phyloP scores from a whole-genome alignment of 2,329 filamentous ascomycete species.

The Helicocarpus griseus region DNA sequence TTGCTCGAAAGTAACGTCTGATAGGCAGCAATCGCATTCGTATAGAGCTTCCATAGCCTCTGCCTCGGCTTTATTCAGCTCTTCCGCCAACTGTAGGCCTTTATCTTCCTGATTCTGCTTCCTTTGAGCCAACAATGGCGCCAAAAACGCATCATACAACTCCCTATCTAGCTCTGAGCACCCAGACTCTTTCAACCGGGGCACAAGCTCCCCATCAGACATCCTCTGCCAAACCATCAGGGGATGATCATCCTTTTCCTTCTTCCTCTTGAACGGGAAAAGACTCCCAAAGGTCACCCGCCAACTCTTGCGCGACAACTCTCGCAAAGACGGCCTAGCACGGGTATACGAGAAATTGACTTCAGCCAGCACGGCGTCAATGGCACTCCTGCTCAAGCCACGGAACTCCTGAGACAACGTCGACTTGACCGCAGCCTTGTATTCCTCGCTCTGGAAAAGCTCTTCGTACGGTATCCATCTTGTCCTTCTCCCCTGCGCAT shows the following conservation, averaged over 20 bases:
- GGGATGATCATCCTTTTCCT: constrained; percentile 30
- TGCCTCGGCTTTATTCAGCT: constrained; percentile 36
- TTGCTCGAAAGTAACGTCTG: constrained; percentile 39
- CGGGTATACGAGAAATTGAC: constrained; percentile 37
- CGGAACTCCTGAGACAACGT: constrained; percentile 36
- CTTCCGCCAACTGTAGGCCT: constrained; percentile 31
- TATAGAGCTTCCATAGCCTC: constrained; percentile 32
- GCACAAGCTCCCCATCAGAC: constrained; percentile 20
- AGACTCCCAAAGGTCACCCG: constrained; percentile 35
- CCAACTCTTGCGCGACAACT: constrained; percentile 36
- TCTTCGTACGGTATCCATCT: constrained; percentile 30
- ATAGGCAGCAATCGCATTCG: constrained; percentile 41
- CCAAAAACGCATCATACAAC: constrained; percentile 27
- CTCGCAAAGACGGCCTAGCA: constrained; percentile 34
- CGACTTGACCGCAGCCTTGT: constrained; percentile 32
- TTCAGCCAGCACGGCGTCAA: constrained; percentile 40
- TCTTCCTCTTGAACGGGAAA: constrained; percentile 33
- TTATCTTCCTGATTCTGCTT: constrained; percentile 27
- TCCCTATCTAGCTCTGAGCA: constrained; percentile 36
- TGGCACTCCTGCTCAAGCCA: constrained; percentile 32
- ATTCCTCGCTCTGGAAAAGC: constrained; percentile 34
- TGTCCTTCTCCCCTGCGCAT: constrained; percentile 7
- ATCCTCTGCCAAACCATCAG: constrained; percentile 30
- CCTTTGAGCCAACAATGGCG: constrained; percentile 26
- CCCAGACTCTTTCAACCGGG: constrained; percentile 33